Evolutionary conservation across 2,329 filamentous ascomycete genomes (phyloP).

Genomic region (Fusarium lateritium): DNA sequence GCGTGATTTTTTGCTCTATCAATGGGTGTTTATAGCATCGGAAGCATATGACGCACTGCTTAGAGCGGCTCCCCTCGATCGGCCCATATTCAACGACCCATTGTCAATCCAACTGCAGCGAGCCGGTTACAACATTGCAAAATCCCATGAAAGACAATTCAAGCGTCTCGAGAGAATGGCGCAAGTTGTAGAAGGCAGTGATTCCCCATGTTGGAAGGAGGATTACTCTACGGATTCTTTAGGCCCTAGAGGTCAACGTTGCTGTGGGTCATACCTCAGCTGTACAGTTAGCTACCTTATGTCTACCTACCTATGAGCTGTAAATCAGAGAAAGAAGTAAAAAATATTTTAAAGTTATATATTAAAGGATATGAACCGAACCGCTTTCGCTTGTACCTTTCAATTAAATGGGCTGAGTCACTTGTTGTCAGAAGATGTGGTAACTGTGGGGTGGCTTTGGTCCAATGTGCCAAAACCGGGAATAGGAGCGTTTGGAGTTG

Average conservation of each 20-base stretch:
- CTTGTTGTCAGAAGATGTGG: neutral
- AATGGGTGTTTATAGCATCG: neutral
- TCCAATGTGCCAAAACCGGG: neutral
- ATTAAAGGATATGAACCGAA: neutral
- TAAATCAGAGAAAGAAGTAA: conserved; percentile 2
- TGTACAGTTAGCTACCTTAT: conserved; percentile 6
- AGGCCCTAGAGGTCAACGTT: conserved; percentile 24
- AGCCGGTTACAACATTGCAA: neutral
- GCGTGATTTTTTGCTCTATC: neutral
- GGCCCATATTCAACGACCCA: neutral
- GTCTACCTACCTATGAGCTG: neutral
- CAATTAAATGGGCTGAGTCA: neutral
- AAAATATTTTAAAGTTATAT: neutral
- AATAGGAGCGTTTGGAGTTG: conserved; percentile 7
- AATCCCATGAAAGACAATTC: neutral
- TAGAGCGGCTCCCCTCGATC: neutral
- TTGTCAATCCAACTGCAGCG: neutral
- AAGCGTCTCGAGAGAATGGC: conserved; percentile 5
- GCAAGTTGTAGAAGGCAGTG: conserved; percentile 2
- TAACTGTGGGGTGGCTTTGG: conserved; percentile 4
- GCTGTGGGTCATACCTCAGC: conserved; percentile 9
- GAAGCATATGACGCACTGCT: neutral
- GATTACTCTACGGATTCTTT: conserved; percentile 9
- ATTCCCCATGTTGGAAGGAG: neutral
- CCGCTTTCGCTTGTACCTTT: neutral